Base-by-base conservation (phyloP, 768 basidiomycete species). In the Naematelia aurantialba region DNA sequence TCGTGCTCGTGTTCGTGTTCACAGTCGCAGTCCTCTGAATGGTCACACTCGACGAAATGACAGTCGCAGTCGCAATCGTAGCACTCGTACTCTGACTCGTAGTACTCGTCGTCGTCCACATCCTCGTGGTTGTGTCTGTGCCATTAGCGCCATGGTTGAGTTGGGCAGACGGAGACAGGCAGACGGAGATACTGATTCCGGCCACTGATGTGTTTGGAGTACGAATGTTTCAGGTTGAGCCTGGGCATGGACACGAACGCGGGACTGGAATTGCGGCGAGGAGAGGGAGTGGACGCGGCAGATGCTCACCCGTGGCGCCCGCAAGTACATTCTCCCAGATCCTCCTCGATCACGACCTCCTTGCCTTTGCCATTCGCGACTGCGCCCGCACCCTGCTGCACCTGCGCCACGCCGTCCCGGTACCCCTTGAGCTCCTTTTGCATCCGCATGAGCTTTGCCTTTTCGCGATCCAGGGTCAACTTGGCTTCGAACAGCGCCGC, bases 401-500 rank as follows among this genome's bases (percentile, higher is more conserved):
- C 44, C 24, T 42, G 51, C 4, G 56, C 61, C 14, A 62, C 58
- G 5, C 62, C 62, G 29, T 69, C 68, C 34, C 59, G 56, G 49
- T 74, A 71, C 27, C 69, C 69, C 47, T 70, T 70, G 11, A 74
- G 53, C 61, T 74, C 72, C 49, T 69, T 68, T 51, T 74, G 72
- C 72, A 74, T 74, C 31, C 63, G 55, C 21, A 74, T 50, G 45
- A 74, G 46, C 53, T 74, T 74, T 17, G 72, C 72, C 60, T 74
- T 74, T 47, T 74, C 72, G 42, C 72, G 56, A 62, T 74, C 72
- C 45, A 74, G 55, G 2, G 69, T 74, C 27, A 74, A 48, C 45
- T 74, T 74, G 17, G 72, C 72, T 42, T 74, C 72, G 62, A 74
- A 74, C 13, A 74, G 50, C n/a, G 72, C 72, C 2, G 72, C 72